Evolutionary conservation across 225 moss, liverwort and hornwort species (phyloP).

Genomic region (Sphagnum contortum): DNA sequence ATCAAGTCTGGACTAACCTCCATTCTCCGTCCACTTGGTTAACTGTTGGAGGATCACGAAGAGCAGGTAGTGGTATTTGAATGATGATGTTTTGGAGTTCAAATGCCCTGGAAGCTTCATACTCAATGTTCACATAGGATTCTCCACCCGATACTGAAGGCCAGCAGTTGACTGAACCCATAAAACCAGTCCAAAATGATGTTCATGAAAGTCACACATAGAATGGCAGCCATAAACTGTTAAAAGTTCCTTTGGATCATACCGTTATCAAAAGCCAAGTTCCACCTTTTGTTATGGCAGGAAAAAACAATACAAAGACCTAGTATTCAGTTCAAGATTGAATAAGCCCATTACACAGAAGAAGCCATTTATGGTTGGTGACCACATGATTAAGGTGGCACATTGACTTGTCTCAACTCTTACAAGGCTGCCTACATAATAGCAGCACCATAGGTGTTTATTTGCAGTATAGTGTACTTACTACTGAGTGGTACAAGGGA

Average conservation of each 20-base stretch:
- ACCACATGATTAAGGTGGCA: no score
- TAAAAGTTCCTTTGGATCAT: neutral
- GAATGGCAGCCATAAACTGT: no score
- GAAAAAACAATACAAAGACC: no score
- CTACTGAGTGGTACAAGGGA: slow-evolving; percentile 88
- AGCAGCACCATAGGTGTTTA: no score
- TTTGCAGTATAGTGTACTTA: slow-evolving; percentile 21
- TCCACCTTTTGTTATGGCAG: no score
- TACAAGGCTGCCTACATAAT: no score
- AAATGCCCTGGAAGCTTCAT: slow-evolving; percentile 71
- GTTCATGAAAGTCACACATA: neutral
- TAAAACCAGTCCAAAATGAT: slow-evolving; percentile 2
- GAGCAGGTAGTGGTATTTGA: slow-evolving; percentile 82
- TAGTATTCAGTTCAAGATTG: neutral
- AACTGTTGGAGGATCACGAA: slow-evolving; percentile 70
- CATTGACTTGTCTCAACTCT: no score
- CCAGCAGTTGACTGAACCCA: slow-evolving; percentile 85
- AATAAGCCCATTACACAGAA: neutral
- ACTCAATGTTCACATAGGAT: slow-evolving; percentile 85
- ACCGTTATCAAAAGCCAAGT: no score
- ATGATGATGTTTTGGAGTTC: slow-evolving; percentile 87
- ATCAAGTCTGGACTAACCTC: slow-evolving; percentile 32
- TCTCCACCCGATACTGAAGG: slow-evolving; percentile 91
- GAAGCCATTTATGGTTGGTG: neutral
- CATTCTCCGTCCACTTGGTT: slow-evolving; percentile 97